Evolutionary conservation across 768 basidiomycete species (phyloP).

Genomic region (Phlegmacium glaucopus): DNA sequence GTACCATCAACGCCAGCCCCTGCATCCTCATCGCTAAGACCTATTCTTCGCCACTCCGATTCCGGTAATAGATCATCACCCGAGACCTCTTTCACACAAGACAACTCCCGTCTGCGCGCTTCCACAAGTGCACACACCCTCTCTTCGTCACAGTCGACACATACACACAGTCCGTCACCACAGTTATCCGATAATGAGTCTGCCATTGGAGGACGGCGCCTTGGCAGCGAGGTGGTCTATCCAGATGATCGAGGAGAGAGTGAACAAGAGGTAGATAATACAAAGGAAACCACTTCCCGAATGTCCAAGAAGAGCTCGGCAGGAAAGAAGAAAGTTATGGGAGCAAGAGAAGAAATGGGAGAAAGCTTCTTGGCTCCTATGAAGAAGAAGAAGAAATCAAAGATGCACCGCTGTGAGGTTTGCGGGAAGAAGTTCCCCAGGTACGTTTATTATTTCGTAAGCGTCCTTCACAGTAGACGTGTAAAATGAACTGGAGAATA

Average conservation of each 20-base stretch:
- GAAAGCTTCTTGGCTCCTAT: not conserved
- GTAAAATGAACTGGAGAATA: not conserved
- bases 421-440: slow-evolving; percentile 55
- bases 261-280: not conserved
- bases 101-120: not conserved
- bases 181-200: not conserved
- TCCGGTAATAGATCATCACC: not conserved
- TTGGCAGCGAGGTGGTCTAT: not conserved
- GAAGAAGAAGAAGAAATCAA: slow-evolving; percentile 48
- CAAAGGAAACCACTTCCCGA: not conserved
- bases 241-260: not conserved
- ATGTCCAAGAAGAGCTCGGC: not conserved
- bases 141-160: not conserved
- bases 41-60: not conserved
- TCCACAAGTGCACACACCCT: not conserved
- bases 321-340: not conserved
- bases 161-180: not conserved
- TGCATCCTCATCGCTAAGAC: not conserved
- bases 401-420: slow-evolving; percentile 52
- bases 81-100: not conserved
- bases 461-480: not conserved
- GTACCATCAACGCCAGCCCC: not conserved
- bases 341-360: not conserved
- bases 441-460: slow-evolving; percentile 22
- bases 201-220: not conserved